Evolutionary conservation across 768 basidiomycete genomes (phyloP).

Genomic region (Boletus subparvulus): DNA sequence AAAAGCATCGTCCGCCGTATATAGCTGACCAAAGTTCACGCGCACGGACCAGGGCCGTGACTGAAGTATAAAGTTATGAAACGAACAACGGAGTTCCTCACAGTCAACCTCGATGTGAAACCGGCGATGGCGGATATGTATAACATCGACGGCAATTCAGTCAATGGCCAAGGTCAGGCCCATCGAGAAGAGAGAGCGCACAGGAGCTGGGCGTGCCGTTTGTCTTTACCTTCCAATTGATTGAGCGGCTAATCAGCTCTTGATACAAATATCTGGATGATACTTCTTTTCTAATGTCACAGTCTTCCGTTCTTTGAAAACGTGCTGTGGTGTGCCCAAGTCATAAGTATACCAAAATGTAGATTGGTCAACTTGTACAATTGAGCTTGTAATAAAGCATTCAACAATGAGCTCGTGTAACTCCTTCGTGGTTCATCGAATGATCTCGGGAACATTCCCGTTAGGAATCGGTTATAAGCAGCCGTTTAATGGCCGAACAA

Average conservation of each 20-base stretch:
- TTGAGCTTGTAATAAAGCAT: not conserved
- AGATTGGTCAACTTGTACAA: not conserved
- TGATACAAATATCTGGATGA: constrained; percentile 39
- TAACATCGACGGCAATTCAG: constrained; percentile 26
- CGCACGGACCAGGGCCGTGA: constrained; percentile 52
- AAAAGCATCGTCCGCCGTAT: not conserved
- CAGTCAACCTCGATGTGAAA: constrained; percentile 45
- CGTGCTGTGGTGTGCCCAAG: not conserved
- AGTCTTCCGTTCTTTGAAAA: not conserved
- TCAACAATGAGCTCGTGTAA: not conserved
- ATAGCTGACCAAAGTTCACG: constrained; percentile 25
- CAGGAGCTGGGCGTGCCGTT: constrained; percentile 75
- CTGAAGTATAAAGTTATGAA: constrained; percentile 28
- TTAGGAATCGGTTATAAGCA: not conserved
- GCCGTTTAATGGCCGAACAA: not conserved
- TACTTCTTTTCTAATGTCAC: not conserved
- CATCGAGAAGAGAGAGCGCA: constrained; percentile 49
- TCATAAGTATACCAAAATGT: too few species aligned
- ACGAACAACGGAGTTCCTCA: constrained; percentile 24
- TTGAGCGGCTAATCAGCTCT: constrained; percentile 71
- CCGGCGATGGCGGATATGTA: constrained; percentile 28
- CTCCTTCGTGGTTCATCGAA: not conserved
- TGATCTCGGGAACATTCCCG: constrained; percentile 5
- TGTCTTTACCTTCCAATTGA: constrained; percentile 43
- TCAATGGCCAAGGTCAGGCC: constrained; percentile 15